phyloP scores from a whole-genome alignment of 169 alveolate genomes.

The Plasmodium berghei region DNA sequence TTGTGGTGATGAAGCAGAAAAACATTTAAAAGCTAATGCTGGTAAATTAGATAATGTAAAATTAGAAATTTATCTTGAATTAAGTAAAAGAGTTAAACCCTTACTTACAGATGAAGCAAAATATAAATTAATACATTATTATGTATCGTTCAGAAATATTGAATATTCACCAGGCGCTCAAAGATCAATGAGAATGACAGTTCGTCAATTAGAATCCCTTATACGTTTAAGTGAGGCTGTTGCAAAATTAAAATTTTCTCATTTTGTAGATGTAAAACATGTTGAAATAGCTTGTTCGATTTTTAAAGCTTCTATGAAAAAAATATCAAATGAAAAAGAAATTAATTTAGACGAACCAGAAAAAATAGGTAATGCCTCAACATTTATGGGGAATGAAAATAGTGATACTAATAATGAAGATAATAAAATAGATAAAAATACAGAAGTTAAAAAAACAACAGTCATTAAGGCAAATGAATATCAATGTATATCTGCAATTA shows the following conservation, averaged over 20 bases:
- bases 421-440: constrained; percentile 2
- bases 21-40: constrained; percentile 53
- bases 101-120: constrained; percentile 94
- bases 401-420: constrained; percentile 15
- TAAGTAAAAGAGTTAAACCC: constrained; percentile 94
- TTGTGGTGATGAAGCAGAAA: constrained; percentile 71
- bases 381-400: constrained; percentile 12
- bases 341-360: constrained; percentile 76
- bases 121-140: constrained; percentile 90
- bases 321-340: constrained; percentile 81
- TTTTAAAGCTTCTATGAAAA: constrained; percentile 89
- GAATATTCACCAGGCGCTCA: constrained; percentile 90
- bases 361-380: constrained; percentile 6
- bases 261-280: constrained; percentile 90
- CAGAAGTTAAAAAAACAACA: constrained; percentile 34
- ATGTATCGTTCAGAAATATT: constrained; percentile 92
- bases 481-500: constrained; percentile 82
- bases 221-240: constrained; percentile 96
- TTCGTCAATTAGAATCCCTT: constrained; percentile 96
- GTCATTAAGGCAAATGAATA: constrained; percentile 79
- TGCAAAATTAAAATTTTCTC: constrained; percentile 94
- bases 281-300: constrained; percentile 95
- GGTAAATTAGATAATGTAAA: constrained; percentile 89
- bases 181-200: constrained; percentile 95
- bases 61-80: constrained; percentile 92